Evolutionary conservation across 345 rosid species (phyloP).

Genomic region (Linum lewisii): DNA sequence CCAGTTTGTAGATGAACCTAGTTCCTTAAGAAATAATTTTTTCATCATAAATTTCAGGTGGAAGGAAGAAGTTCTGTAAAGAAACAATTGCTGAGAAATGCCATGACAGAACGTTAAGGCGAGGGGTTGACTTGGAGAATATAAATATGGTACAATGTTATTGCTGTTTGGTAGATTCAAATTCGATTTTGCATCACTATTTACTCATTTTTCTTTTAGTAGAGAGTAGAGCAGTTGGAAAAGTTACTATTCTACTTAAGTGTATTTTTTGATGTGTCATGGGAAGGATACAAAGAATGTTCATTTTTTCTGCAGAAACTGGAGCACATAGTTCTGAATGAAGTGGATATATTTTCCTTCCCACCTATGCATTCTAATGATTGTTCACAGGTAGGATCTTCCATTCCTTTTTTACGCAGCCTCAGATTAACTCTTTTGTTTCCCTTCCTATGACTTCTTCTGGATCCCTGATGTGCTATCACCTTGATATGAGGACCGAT

Average conservation of each 20-base stretch:
- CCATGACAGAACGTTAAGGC: slow-evolving; percentile 60
- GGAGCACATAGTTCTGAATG: slow-evolving; percentile 58
- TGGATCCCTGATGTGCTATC: not conserved
- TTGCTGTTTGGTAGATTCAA: not conserved
- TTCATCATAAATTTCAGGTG: slow-evolving; percentile 31
- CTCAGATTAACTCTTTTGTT: not conserved
- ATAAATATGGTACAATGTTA: slow-evolving; percentile 43
- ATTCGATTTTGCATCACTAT: no score
- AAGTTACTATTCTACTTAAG: not conserved
- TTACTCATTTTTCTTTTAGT: no score
- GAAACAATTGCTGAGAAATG: slow-evolving; percentile 70
- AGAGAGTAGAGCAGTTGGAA: no score
- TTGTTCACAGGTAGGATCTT: slow-evolving; percentile 67
- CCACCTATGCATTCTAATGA: slow-evolving; percentile 80
- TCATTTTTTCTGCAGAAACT: slow-evolving; percentile 32
- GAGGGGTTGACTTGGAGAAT: slow-evolving; percentile 71
- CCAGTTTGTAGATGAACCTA: not conserved
- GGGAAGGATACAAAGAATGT: not conserved
- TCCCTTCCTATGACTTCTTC: not conserved
- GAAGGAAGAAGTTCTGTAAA: slow-evolving; percentile 76
- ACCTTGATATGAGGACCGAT: not conserved
- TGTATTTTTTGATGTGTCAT: not conserved
- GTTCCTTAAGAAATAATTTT: slow-evolving; percentile 1
- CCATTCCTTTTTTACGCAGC: not conserved
- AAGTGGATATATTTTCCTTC: slow-evolving; percentile 55